Conservation (phyloP, 148 eudicot species). For the Nyssa sinensis region DNA sequence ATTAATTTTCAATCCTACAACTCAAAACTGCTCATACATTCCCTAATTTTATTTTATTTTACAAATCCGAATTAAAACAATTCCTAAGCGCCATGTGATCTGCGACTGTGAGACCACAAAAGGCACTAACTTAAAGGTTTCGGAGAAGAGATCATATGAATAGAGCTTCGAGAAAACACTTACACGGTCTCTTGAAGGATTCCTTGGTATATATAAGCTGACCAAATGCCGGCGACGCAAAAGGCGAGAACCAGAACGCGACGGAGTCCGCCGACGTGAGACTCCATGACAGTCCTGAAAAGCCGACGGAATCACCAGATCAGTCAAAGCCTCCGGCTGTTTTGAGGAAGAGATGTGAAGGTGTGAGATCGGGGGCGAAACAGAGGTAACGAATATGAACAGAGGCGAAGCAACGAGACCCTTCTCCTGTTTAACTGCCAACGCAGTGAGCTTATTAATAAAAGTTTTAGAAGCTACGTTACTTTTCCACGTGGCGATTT, state of each 20-base stretch:
- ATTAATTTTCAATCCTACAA: not conserved
- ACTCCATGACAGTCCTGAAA: conserved; percentile 55
- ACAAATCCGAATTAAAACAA: not conserved
- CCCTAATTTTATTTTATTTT: not conserved
- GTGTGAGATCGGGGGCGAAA: not conserved
- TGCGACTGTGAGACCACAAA: not conserved
- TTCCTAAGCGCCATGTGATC: not conserved
- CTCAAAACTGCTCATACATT: not conserved
- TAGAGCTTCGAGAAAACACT: conserved; percentile 12
- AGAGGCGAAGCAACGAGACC: not conserved
- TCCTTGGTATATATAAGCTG: conserved; percentile 95
- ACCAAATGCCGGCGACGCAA: conserved; percentile 93
- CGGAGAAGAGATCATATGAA: not conserved
- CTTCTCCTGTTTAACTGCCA: not conserved
- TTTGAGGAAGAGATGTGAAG: not conserved
- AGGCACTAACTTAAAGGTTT: not conserved
- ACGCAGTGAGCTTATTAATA: not conserved
- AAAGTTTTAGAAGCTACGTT: conserved; percentile 14
- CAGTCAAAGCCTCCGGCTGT: conserved; percentile 7
- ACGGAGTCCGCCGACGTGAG: conserved; percentile 63
- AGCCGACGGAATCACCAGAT: conserved; percentile 34
- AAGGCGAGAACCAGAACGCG: conserved; percentile 69
- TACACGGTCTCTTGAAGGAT: conserved; percentile 92
- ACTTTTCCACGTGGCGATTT: conserved; percentile 27
- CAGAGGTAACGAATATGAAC: not conserved